A percentile compares a stretch with the other conserved stretches of the same genome.
These are phyloP conservation scores for Acorus calamus DNA, from an alignment of 106 monocot genomes.

Conservation along the genomic window DNA sequence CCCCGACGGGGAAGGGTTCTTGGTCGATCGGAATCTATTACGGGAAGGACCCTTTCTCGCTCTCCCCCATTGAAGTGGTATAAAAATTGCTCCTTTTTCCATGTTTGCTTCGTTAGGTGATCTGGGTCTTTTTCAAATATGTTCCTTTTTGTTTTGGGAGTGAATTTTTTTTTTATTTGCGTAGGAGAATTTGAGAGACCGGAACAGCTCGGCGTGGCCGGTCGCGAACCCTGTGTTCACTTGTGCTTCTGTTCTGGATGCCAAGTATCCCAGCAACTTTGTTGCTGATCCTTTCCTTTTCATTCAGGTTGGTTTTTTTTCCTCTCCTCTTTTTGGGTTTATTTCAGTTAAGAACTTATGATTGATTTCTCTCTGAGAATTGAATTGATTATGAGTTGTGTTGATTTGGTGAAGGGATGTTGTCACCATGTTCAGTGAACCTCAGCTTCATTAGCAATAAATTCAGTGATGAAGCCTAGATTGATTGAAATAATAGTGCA, in stretches of 20 bases:
- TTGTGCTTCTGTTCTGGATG: constrained; percentile 49
- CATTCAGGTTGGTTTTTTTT: constrained; percentile 38
- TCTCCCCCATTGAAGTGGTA: constrained; percentile 69
- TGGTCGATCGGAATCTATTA: constrained; percentile 91
- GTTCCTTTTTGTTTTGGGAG: not conserved
- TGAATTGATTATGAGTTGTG: no score
- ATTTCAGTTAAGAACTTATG: not conserved
- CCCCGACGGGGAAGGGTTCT: constrained; percentile 77
- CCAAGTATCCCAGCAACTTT: constrained; percentile 72
- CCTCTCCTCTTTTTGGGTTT: not conserved
- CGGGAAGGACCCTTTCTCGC: constrained; percentile 65
- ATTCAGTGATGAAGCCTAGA: no score
- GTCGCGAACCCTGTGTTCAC: constrained; percentile 82
- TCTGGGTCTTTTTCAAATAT: not conserved
- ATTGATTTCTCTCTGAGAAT: not conserved
- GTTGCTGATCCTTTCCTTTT: constrained; percentile 88
- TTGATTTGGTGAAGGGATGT: no score
- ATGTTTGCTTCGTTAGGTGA: not conserved
- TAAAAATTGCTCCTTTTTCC: not conserved
- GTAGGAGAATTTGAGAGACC: constrained; percentile 59
- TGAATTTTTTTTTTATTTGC: no score
- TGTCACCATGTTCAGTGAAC: no score
- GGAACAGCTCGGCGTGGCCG: constrained; percentile 69
- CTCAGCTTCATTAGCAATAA: no score
- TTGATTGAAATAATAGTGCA: no score